Evolutionary conservation across 2,329 filamentous ascomycete genomes (phyloP), one percentile per base, ranked within the genome.

Genomic region (Cercospora citrullina): DNA sequence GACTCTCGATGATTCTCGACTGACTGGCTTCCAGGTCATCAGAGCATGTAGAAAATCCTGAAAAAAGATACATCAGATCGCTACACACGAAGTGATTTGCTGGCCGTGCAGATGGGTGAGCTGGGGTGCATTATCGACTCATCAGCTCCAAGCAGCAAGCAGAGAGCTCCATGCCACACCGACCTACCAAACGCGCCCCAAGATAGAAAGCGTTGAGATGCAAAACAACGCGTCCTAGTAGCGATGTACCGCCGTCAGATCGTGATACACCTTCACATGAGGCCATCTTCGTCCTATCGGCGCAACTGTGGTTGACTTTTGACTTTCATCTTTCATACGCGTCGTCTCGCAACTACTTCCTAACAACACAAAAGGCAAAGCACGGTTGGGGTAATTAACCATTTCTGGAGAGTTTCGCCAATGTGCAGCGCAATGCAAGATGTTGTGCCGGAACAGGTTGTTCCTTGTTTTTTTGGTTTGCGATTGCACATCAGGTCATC

Each of bases 1-100:
- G 53, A 58, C 53, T n/a, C 53, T 57, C 53, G n/a, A 57, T 33
- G 26, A 58, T 26, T 57, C 53, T 31, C 23, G 48, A 53, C 48
- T n/a, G 18, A 53, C 48, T 53, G 18, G 7, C 1, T 3, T 53
- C 18, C 48, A 23, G 14, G 48, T 53, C 48, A 53, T 53, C 48
- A 21, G 48, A 12, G 9, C 48, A 51, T 18, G 45, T 12, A 12
- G 8, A 26, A 16, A 28, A 26, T 36, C 33, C 6, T 36, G 33
- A 51, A 26, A 45, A 45, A 51, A 23, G 21, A 23, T 26, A 23
- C 18, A 23, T 51, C 18, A 16, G 12, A 51, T 12, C 45, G 45
- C 45, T 51, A 51, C 45, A 23, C 18, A 48, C 18, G 21, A 23
- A 48, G 18, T 51, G 45, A 51, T 51, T 51, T 51, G 45, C 45